Conservation (phyloP, 208 protist species). For the Leishmania arabica region DNA sequence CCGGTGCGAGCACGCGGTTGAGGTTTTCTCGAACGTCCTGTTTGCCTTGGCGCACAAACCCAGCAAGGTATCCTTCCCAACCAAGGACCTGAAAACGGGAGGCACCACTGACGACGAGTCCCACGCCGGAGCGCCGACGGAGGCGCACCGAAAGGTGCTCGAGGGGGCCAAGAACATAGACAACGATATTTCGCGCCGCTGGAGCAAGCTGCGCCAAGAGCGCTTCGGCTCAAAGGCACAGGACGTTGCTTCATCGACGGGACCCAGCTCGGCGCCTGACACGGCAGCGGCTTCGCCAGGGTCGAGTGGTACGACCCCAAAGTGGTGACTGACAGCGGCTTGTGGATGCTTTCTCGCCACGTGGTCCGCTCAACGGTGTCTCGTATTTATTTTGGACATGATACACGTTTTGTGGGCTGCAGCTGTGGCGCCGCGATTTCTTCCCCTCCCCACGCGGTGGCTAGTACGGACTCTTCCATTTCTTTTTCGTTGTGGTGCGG, state of each 20-base stretch:
- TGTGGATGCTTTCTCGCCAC: no score
- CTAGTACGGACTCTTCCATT: no score
- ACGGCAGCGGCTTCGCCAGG: constrained; percentile 10
- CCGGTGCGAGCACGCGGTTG: constrained; percentile 66
- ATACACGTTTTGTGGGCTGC: no score
- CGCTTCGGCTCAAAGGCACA: constrained; percentile 45
- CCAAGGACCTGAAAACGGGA: constrained; percentile 2
- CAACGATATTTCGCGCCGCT: constrained; percentile 51
- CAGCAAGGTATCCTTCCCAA: constrained; percentile 67
- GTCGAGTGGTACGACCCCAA: constrained; percentile 51
- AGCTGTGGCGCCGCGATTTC: no score
- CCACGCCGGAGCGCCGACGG: constrained; percentile 35
- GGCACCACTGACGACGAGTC: constrained; percentile 10
- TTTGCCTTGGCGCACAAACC: constrained; percentile 81
- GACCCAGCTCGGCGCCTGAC: not conserved
- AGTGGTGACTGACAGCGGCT: constrained; percentile 34
- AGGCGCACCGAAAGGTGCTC: constrained; percentile 56
- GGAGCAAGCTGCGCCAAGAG: constrained; percentile 42
- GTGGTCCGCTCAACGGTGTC: no score
- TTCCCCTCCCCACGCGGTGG: no score
- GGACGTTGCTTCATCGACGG: constrained; percentile 32
- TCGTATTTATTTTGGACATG: no score
- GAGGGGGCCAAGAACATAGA: constrained; percentile 43
- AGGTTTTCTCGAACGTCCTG: constrained; percentile 52
- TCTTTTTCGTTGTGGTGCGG: no score